A percentile compares a stretch with the other conserved stretches of the same genome.
Conservation (phyloP, 2,329 filamentous ascomycete genomes). For the Sporothrix phasma region DNA sequence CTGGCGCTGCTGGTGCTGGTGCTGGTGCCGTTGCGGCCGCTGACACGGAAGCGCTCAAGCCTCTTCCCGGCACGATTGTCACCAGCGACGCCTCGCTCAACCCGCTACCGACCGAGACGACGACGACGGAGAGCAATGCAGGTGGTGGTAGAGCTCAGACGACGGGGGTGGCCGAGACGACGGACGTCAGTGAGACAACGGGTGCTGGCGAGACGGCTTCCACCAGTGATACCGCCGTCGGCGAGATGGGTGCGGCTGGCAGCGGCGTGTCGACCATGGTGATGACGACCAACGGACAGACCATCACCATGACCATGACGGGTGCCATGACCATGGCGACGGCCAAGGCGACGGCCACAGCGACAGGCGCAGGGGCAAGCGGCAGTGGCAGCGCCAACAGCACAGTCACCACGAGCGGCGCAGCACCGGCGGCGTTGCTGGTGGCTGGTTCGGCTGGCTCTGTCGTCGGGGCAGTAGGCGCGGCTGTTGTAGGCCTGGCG, state of each 20-base stretch:
- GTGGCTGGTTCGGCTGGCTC: not conserved
- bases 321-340: slow-evolving; percentile 3
- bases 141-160: not conserved
- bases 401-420: not conserved
- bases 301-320: slow-evolving; percentile 16
- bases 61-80: slow-evolving; percentile 11
- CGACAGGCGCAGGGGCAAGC: not conserved
- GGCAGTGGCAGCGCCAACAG: not conserved
- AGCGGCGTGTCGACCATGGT: slow-evolving; percentile 16
- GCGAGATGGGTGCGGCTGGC: not conserved
- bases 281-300: slow-evolving; percentile 16
- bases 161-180: too few species aligned
- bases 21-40: not conserved
- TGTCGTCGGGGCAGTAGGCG: not conserved
- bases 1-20: not conserved
- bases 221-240: not conserved
- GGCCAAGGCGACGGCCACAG: slow-evolving; percentile 7
- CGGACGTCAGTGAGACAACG: too few species aligned
- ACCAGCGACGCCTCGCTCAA: slow-evolving; percentile 4
- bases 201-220: not conserved
- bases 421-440: not conserved
- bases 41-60: slow-evolving; percentile 5
- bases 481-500: not conserved
- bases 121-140: not conserved
- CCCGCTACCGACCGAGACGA: slow-evolving; percentile 13